Evolutionary conservation across 192 early-diverging fungal genomes (phyloP).

Genomic region (Jimgerdemannia flammicorona): DNA sequence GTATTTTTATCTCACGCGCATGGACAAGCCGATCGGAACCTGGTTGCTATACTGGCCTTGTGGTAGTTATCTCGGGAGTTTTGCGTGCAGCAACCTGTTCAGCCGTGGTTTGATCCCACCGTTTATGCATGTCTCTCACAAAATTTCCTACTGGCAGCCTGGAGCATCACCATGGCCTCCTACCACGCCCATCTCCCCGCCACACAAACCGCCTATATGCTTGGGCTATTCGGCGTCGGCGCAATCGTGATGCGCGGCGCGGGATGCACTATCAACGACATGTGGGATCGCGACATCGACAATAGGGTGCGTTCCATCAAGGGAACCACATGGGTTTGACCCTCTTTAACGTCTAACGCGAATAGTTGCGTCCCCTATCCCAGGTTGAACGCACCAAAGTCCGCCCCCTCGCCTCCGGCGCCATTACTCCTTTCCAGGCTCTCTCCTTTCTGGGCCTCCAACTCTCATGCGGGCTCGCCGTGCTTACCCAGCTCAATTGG

Average conservation of each 20-base stretch:
- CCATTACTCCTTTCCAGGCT: conserved; percentile 62
- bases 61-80: conserved; percentile 41
- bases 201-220: conserved; percentile 53
- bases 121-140: conserved; percentile 5
- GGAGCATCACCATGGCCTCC: conserved; percentile 73
- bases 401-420: conserved; percentile 80
- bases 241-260: conserved; percentile 92
- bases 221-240: conserved; percentile 81
- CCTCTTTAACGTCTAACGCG: background rate
- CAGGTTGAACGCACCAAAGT: conserved; percentile 77
- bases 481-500: conserved; percentile 85
- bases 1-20: conserved; percentile 69
- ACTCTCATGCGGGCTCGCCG: conserved; percentile 72
- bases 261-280: conserved; percentile 95
- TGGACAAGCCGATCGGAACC: conserved; percentile 92
- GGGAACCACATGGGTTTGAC: background rate
- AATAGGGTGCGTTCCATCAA: conserved; percentile 33
- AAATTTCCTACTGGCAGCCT: conserved; percentile 37
- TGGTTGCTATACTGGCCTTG: conserved; percentile 92
- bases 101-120: conserved; percentile 14
- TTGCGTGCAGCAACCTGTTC: conserved; percentile 10
- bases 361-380: background rate
- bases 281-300: conserved; percentile 94
- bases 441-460: conserved; percentile 77
- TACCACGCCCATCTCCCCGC: conserved; percentile 50